These are phyloP conservation scores for Obelidium mucronatum DNA, from an alignment of 192 early-diverging fungal genomes.

Conservation along the genomic window DNA sequence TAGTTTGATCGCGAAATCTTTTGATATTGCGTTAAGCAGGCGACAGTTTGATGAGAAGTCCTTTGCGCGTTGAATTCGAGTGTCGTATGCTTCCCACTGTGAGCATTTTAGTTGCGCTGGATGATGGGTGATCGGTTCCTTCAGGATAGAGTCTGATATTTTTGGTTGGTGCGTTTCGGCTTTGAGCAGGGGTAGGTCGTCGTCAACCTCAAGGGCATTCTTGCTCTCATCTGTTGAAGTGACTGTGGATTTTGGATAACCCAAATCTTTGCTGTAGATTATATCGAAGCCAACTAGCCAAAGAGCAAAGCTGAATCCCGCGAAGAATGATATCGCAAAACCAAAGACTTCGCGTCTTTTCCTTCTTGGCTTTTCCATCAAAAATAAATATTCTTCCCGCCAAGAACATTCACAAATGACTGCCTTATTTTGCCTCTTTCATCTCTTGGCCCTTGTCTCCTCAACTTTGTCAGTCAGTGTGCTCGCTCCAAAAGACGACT, in stretches of 20 bases:
- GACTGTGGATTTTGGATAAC: neutral
- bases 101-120: neutral
- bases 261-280: neutral
- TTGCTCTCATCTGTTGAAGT: neutral
- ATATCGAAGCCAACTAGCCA: neutral
- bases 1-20: neutral
- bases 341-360: neutral
- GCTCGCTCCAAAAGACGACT: neutral
- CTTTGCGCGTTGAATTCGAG: conserved; percentile 1
- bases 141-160: neutral
- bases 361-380: too few species aligned
- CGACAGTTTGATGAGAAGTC: neutral
- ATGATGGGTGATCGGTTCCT: neutral
- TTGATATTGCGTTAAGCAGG: neutral
- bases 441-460: neutral
- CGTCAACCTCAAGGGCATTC: neutral
- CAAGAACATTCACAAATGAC: neutral
- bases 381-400: too few species aligned
- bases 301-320: neutral
- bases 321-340: neutral
- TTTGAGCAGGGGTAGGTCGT: neutral
- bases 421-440: neutral
- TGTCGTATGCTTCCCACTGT: conserved; percentile 17
- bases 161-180: neutral
- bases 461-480: neutral